phyloP scores from a whole-genome alignment of 192 early-diverging fungal species.

The Coemansia sp. region DNA sequence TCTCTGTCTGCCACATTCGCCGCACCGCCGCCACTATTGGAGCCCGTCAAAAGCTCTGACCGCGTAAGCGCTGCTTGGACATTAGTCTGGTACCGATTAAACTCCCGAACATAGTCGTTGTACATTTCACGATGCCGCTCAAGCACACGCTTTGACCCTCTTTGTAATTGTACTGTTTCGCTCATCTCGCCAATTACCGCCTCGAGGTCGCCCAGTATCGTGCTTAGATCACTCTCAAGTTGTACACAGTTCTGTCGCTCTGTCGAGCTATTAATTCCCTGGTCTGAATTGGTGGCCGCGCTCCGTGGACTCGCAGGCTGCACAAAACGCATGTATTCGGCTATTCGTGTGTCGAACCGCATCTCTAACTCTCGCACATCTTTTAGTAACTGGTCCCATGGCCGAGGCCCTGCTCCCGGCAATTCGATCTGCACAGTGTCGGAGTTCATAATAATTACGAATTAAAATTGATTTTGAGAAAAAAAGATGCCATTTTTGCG shows the following conservation, averaged over 20 bases:
- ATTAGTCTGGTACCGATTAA: slow-evolving; percentile 48
- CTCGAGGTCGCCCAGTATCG: slow-evolving; percentile 43
- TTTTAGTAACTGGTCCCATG: slow-evolving; percentile 50
- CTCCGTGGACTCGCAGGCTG: slow-evolving; percentile 35
- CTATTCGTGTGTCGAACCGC: slow-evolving; percentile 50
- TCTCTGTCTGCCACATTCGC: slow-evolving; percentile 31
- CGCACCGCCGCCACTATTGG: background rate
- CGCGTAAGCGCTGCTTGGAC: slow-evolving; percentile 39
- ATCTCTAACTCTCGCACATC: slow-evolving; percentile 52
- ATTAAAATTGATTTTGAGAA: background rate
- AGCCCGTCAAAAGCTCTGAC: slow-evolving; percentile 29
- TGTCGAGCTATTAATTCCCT: background rate
- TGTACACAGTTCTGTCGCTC: slow-evolving; percentile 33
- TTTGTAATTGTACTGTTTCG: slow-evolving; percentile 45
- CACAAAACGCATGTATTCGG: slow-evolving; percentile 53
- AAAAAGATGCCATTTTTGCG: background rate
- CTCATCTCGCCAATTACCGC: slow-evolving; percentile 47
- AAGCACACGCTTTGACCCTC: slow-evolving; percentile 47
- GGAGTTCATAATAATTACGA: slow-evolving; percentile 17
- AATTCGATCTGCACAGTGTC: slow-evolving; percentile 49
- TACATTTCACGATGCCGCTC: slow-evolving; percentile 48
- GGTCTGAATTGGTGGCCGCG: slow-evolving; percentile 1
- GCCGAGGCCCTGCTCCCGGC: slow-evolving; percentile 44
- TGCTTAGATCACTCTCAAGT: slow-evolving; percentile 33
- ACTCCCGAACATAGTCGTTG: slow-evolving; percentile 46